A percentile compares a stretch with the other conserved stretches of the same genome.
These are phyloP conservation scores for Tricharina praecox DNA, from an alignment of 495 filamentous ascomycete species.

Conservation along the genomic window DNA sequence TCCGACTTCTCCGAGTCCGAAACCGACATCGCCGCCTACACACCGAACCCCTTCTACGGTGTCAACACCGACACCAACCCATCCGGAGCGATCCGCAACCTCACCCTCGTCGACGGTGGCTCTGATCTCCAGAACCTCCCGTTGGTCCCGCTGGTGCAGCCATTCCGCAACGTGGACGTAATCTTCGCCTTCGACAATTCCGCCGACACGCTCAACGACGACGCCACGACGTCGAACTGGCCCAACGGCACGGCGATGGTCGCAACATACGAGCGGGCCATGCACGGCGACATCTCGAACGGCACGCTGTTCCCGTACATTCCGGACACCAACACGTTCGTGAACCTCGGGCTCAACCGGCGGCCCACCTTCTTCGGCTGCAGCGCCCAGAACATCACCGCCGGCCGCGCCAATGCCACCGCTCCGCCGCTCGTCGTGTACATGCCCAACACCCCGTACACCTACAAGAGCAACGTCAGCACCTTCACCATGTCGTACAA, in stretches of 20 bases:
- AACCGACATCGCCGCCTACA: conserved; percentile 67
- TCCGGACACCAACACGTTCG: conserved; percentile 69
- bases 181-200: conserved; percentile 83
- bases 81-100: conserved; percentile 34
- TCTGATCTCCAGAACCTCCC: conserved; percentile 79
- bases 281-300: conserved; percentile 45
- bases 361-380: conserved; percentile 91
- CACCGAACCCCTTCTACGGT: conserved; percentile 68
- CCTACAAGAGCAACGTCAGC: conserved; percentile 49
- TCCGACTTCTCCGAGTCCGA: conserved; percentile 23
- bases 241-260: conserved; percentile 75
- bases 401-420: conserved; percentile 9
- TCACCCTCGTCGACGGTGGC: conserved; percentile 77
- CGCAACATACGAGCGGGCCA: conserved; percentile 63
- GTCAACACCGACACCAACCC: conserved; percentile 50
- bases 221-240: conserved; percentile 38
- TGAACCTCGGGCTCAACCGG: conserved; percentile 70
- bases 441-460: conserved; percentile 75
- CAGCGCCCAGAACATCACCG: conserved; percentile 48
- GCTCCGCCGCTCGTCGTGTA: conserved; percentile 65
- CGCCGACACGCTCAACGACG: conserved; percentile 46
- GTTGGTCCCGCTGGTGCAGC: conserved; percentile 70
- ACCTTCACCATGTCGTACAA: conserved; percentile 53
- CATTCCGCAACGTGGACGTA: conserved; percentile 60
- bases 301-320: conserved; percentile 70